Base-by-base conservation (phyloP, 1,139 yeast species). In the Geotrichum carabidarum region DNA sequence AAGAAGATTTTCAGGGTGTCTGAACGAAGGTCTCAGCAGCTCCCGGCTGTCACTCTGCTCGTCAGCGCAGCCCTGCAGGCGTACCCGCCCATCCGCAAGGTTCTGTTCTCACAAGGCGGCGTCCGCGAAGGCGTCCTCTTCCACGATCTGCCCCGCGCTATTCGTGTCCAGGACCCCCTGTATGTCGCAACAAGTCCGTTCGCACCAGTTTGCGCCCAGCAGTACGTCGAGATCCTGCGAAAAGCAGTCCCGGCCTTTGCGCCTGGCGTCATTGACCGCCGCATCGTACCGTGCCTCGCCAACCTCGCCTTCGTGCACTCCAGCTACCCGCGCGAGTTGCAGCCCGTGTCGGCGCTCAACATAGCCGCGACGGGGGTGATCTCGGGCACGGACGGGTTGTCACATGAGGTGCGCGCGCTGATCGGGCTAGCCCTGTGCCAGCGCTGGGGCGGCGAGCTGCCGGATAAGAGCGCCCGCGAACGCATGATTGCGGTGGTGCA, bases 391-490 rank as follows among this genome's bases (percentile, higher is more conserved):
- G 86, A 83, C 63, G 90, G 89, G 3, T 68, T 84, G 44, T 79
- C 86, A 0, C 89, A 84, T 64, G 77, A 81, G 60, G 79, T 80
- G 1, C 71, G 88, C 53, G 86, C 86, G 0, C 68, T 84, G 50
- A 74, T 83, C 11, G 89, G 89, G 0, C 75, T 84, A 40, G 86
- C 87, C 1, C 70, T 83, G 30, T 81, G 87, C 68, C 85, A 83
- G 62, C 73, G 90, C 60, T 84, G 89, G 89, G 89, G 89, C 36
- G 86, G 84, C 1, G 86, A 82, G 60, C 70, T 83, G n/a, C 84
- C 86, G 9, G 79, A 77, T 46, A 57, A 57, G 36, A 46, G 49
- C 6, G 74, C 74, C 59, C 76, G 77, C 60, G 71, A 73, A 27
- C 65, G 69, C 15, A 65, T 81, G 53, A 68, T 77, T 22, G 69